phyloP scores from a whole-genome alignment of 2,329 filamentous ascomycete genomes.

The Cercospora janseana region DNA sequence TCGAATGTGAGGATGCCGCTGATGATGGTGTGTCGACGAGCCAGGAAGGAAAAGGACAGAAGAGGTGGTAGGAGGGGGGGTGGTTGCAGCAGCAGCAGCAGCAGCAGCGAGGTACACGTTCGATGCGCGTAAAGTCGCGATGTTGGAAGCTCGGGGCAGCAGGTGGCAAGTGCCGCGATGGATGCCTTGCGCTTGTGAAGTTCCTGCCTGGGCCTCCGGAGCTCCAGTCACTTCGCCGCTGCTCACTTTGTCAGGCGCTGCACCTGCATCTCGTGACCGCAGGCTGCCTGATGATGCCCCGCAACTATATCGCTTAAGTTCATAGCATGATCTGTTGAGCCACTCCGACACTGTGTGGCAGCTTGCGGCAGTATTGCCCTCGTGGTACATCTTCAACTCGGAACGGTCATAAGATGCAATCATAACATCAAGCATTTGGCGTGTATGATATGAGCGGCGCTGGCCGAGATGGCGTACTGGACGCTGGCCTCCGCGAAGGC shows the following conservation, averaged over 20 bases:
- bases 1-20: conserved; percentile 20
- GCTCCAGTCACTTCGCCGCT: neutral
- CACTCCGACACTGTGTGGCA: neutral
- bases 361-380: neutral
- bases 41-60: conserved; percentile 18
- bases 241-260: neutral
- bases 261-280: neutral
- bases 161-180: conserved; percentile 8
- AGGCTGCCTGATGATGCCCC: neutral
- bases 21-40: conserved; percentile 18
- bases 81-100: conserved; percentile 11
- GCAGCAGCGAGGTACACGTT: conserved; percentile 13
- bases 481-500: conserved; percentile 20
- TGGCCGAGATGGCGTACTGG: conserved; percentile 20
- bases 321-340: neutral
- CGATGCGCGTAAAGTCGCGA: conserved; percentile 8
- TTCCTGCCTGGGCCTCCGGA: neutral
- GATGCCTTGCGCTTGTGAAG: conserved; percentile 5
- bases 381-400: conserved; percentile 3
- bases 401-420: conserved; percentile 2
- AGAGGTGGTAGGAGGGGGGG: conserved; percentile 9
- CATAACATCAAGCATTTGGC: neutral
- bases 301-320: neutral
- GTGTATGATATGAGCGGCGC: conserved; percentile 23
- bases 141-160: neutral